Conservation (phyloP, 2,329 filamentous ascomycete species). For the Botryotinia globosa region DNA sequence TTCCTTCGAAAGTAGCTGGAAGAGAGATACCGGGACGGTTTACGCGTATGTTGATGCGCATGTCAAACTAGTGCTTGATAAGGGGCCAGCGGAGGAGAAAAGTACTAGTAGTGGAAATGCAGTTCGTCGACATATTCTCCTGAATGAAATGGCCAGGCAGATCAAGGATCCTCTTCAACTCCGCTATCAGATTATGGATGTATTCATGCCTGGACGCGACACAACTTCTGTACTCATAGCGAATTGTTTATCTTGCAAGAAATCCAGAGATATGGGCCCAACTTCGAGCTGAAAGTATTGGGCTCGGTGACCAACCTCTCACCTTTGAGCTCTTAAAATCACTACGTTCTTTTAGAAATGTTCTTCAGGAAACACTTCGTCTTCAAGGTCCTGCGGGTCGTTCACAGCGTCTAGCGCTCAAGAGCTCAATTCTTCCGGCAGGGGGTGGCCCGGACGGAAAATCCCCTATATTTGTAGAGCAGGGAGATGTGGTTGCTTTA, state of each 20-base stretch:
- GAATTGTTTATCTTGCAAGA: not conserved
- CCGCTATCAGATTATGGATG: slow-evolving; percentile 44
- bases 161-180: slow-evolving; percentile 42
- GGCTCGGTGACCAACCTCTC: slow-evolving; percentile 17
- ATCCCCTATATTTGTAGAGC: slow-evolving; percentile 32
- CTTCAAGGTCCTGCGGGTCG: slow-evolving; percentile 51
- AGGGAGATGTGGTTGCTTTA: slow-evolving; percentile 28
- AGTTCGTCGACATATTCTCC: slow-evolving; percentile 47
- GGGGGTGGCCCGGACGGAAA: slow-evolving; percentile 35
- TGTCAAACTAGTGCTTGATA: slow-evolving; percentile 40
- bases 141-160: slow-evolving; percentile 52
- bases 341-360: slow-evolving; percentile 46
- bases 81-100: slow-evolving; percentile 29
- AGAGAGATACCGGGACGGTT: slow-evolving; percentile 37
- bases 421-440: slow-evolving; percentile 40
- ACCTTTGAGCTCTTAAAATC: slow-evolving; percentile 23
- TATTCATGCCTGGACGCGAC: slow-evolving; percentile 55
- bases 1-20: slow-evolving; percentile 6
- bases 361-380: slow-evolving; percentile 43
- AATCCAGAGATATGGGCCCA: slow-evolving; percentile 24
- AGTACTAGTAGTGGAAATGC: slow-evolving; percentile 34
- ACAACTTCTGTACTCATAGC: slow-evolving; percentile 44
- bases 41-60: slow-evolving; percentile 47
- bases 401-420: slow-evolving; percentile 47
- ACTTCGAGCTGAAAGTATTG: slow-evolving; percentile 44